A percentile compares a stretch with the other conserved stretches of the same genome.
phyloP scores from a whole-genome alignment of 352 stramenopile genomes.

The Phytophthora gonapodyides region DNA sequence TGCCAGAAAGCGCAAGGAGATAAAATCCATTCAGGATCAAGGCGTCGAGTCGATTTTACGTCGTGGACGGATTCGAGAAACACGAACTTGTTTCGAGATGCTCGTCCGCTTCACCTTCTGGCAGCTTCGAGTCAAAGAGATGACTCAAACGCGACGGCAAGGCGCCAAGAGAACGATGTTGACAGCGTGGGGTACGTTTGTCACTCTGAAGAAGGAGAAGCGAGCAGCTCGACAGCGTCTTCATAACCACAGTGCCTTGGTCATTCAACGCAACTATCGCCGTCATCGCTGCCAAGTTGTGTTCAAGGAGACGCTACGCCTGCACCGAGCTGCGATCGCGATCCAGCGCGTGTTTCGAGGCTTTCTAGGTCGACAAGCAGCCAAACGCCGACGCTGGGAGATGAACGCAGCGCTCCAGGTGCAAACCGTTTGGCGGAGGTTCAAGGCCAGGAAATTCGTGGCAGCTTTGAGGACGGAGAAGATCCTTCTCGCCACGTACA shows the following conservation, averaged over 20 bases:
- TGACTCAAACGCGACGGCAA: conserved; percentile 26
- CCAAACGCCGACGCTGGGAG: conserved; percentile 44
- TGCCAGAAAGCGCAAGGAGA: conserved; percentile 21
- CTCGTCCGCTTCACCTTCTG: conserved; percentile 29
- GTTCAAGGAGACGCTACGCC: conserved; percentile 43
- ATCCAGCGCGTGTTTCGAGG: conserved; percentile 71
- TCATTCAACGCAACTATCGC: conserved; percentile 77
- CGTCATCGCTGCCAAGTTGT: conserved; percentile 53
- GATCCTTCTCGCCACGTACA: conserved; percentile 71
- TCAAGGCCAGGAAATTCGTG: conserved; percentile 45
- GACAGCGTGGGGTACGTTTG: conserved; percentile 30
- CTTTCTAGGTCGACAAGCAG: conserved; percentile 42
- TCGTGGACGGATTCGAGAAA: conserved; percentile 37
- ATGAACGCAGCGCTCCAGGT: conserved; percentile 45
- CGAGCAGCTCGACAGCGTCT: conserved; percentile 37
- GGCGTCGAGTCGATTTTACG: conserved; percentile 33
- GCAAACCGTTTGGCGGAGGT: conserved; percentile 63
- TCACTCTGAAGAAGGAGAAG: conserved; percentile 41
- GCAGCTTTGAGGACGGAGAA: conserved; percentile 48
- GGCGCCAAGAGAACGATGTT: conserved; percentile 13
- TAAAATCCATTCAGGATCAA: conserved; percentile 41
- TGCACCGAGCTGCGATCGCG: conserved; percentile 49
- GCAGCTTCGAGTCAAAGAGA: conserved; percentile 40
- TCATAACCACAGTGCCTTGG: conserved; percentile 43
- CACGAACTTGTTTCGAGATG: conserved; percentile 36